A percentile compares a stretch with the other conserved stretches of the same genome.
Conservation (phyloP, 2,329 filamentous ascomycete genomes). For the Sporothrix luriei region DNA sequence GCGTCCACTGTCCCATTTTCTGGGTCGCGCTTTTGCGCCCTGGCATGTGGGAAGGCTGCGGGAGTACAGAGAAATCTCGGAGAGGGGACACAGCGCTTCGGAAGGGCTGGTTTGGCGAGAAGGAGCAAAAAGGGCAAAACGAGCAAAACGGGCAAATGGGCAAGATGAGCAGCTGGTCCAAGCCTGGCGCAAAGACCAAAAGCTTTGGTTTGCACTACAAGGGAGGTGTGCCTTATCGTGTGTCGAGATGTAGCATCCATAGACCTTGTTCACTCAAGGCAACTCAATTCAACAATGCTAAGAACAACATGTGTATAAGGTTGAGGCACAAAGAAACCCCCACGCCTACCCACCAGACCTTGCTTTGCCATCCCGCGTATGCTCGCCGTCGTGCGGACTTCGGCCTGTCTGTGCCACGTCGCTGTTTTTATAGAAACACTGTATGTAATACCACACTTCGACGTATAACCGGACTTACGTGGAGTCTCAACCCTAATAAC, state of each 20-base stretch:
- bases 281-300: too few species aligned
- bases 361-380: neutral
- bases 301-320: neutral
- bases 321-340: neutral
- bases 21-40: neutral
- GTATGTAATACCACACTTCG: neutral
- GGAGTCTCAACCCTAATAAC: neutral
- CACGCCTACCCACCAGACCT: neutral
- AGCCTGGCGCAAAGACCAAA: neutral
- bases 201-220: neutral
- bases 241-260: neutral
- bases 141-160: too few species aligned
- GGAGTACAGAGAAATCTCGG: constrained; percentile 2
- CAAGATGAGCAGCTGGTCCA: neutral
- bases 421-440: neutral
- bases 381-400: neutral
- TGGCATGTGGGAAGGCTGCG: constrained; percentile 15
- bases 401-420: neutral
- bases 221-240: neutral
- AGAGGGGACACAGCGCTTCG: neutral
- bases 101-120: neutral
- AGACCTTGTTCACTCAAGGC: neutral
- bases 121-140: too few species aligned
- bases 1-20: neutral
- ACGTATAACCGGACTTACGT: neutral